phyloP scores from a whole-genome alignment of 176 grass and related monocot species.

The Bromus sterilis region DNA sequence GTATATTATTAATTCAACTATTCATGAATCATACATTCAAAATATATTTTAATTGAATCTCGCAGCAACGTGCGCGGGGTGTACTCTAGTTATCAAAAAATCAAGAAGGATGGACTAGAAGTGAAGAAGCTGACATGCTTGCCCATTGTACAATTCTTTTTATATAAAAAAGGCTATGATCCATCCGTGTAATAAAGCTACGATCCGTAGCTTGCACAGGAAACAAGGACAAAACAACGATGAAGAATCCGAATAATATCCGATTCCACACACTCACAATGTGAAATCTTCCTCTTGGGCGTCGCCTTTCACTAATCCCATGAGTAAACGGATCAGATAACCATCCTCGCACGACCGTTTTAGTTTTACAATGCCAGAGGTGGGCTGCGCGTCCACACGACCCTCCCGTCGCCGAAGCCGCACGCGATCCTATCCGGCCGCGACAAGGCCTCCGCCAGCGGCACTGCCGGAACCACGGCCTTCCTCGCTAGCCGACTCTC shows the following conservation, averaged over 20 bases:
- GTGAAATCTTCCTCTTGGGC: background rate
- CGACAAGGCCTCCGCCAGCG: background rate
- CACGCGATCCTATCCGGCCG: slow-evolving; percentile 27
- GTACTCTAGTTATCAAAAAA: too few relatives aligned
- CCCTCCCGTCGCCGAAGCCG: slow-evolving; percentile 39
- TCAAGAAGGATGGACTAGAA: too few relatives aligned
- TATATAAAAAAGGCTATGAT: too few relatives aligned
- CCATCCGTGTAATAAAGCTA: too few relatives aligned
- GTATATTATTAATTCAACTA: too few relatives aligned
- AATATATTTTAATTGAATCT: too few relatives aligned
- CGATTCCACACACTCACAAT: background rate
- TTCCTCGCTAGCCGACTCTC: background rate
- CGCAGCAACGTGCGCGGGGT: too few relatives aligned
- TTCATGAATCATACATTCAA: too few relatives aligned
- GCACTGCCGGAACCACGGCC: background rate
- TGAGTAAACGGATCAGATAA: background rate
- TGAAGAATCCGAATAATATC: background rate
- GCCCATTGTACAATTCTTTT: too few relatives aligned
- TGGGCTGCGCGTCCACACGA: slow-evolving; percentile 46
- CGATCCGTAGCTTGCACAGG: too few relatives aligned
- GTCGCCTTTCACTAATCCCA: background rate
- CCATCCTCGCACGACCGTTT: background rate
- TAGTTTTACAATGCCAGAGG: background rate
- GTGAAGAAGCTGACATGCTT: too few relatives aligned
- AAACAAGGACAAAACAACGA: too few relatives aligned